Conservation (phyloP, 2,329 filamentous ascomycete species). For the Epichloe elymi region DNA sequence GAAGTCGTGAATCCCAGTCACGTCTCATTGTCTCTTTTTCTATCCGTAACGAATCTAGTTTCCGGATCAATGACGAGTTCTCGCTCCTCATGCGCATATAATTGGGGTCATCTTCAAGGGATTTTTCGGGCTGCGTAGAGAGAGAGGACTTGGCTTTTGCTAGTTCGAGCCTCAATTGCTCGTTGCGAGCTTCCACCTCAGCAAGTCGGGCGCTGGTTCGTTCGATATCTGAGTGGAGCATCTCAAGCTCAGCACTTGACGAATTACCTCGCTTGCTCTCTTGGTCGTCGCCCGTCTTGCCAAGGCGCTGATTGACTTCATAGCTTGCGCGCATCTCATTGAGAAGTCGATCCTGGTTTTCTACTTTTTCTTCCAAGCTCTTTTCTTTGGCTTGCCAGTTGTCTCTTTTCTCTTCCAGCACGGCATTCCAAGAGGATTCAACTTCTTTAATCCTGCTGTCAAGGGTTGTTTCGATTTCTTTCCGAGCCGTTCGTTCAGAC, state of each 20-base stretch:
- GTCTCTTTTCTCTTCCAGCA: conserved; percentile 83
- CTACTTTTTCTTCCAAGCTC: conserved; percentile 80
- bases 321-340: conserved; percentile 96
- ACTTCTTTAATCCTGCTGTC: conserved; percentile 79
- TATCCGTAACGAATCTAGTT: conserved; percentile 69
- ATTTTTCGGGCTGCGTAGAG: conserved; percentile 43
- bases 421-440: conserved; percentile 78
- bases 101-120: conserved; percentile 76
- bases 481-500: conserved; percentile 58
- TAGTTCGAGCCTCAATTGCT: conserved; percentile 79
- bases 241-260: conserved; percentile 81
- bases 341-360: conserved; percentile 81
- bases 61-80: conserved; percentile 82
- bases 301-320: conserved; percentile 85
- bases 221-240: conserved; percentile 83
- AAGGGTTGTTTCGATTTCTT: conserved; percentile 62
- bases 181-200: conserved; percentile 86
- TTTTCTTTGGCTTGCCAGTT: conserved; percentile 96
- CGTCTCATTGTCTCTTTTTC: conserved; percentile 75
- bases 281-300: conserved; percentile 52
- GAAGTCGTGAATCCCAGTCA: conserved; percentile 60
- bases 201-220: conserved; percentile 75
- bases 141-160: conserved; percentile 69
- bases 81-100: conserved; percentile 84
- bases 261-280: conserved; percentile 50